phyloP scores from a whole-genome alignment of 768 basidiomycete species.

The Holtermannia corniformis region DNA sequence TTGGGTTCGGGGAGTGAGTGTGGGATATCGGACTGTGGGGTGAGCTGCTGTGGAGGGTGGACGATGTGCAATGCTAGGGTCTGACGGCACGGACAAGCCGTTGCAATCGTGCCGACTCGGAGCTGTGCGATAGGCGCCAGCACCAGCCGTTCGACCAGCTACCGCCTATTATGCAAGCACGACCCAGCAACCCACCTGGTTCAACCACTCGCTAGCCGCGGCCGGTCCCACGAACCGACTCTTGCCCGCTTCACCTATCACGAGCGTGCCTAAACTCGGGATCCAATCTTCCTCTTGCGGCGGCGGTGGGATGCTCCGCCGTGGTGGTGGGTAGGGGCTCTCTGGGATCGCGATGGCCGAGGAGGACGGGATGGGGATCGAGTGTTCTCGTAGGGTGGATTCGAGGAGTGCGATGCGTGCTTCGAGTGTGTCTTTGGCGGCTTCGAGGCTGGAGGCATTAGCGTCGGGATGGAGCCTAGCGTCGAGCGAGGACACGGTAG shows the following conservation, averaged over 20 bases:
- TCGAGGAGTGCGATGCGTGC: not conserved
- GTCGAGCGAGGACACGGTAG: too few species aligned
- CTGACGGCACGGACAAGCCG: too few species aligned
- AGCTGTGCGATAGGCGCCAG: too few species aligned
- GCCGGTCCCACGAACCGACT: constrained; percentile 20
- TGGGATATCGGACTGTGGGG: too few species aligned
- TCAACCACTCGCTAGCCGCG: constrained; percentile 21
- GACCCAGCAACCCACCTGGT: constrained; percentile 21
- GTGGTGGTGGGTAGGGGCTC: not conserved
- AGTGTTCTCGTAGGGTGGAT: not conserved
- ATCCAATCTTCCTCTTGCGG: not conserved
- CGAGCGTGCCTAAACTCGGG: constrained; percentile 17
- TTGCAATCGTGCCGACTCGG: too few species aligned
- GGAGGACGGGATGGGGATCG: too few species aligned
- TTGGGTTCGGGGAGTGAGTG: too few species aligned
- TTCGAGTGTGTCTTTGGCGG: not conserved
- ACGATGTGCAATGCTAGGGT: too few species aligned
- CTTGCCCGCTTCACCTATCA: constrained; percentile 10
- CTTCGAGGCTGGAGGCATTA: not conserved
- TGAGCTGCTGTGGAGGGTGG: too few species aligned
- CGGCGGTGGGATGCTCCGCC: not conserved
- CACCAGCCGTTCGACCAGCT: too few species aligned
- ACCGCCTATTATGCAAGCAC: too few species aligned
- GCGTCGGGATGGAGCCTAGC: too few species aligned
- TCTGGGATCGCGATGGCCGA: not conserved